Evolutionary conservation across 225 moss, liverwort and hornwort genomes (phyloP).

Genomic region (Asterella californica): DNA sequence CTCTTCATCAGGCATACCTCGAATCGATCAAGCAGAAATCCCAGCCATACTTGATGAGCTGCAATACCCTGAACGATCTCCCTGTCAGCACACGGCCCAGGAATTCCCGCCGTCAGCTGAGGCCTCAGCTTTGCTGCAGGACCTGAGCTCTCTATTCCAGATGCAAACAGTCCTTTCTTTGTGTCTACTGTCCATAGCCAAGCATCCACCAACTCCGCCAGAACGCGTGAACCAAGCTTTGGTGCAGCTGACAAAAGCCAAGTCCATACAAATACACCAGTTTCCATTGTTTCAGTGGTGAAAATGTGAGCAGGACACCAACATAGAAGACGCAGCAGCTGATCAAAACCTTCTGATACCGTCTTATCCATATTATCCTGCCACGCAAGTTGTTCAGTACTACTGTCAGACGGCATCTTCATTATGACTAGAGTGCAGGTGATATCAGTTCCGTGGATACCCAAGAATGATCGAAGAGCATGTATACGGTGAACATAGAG

Average conservation of each 20-base stretch:
- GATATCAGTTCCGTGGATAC: background rate
- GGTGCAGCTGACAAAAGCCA: slow-evolving; percentile 81
- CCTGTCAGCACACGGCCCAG: slow-evolving; percentile 44
- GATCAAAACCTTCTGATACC: slow-evolving; percentile 43
- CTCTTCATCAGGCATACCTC: slow-evolving; percentile 41
- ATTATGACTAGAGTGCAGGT: background rate
- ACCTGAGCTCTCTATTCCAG: slow-evolving; percentile 55
- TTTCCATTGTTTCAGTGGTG: slow-evolving; percentile 67
- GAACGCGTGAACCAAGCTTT: slow-evolving; percentile 60
- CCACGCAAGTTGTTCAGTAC: background rate
- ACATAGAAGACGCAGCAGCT: slow-evolving; percentile 70
- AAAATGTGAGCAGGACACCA: slow-evolving; percentile 89
- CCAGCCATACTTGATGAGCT: slow-evolving; percentile 80
- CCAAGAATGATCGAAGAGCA: background rate
- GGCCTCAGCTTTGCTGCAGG: slow-evolving; percentile 70
- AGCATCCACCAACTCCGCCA: slow-evolving; percentile 80
- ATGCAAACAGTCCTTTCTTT: slow-evolving; percentile 66
- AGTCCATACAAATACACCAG: slow-evolving; percentile 77
- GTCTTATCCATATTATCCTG: slow-evolving; percentile 11
- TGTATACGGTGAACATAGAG: background rate
- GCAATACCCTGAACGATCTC: slow-evolving; percentile 53
- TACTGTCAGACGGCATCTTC: background rate
- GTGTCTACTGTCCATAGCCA: slow-evolving; percentile 81
- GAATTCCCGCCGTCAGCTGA: slow-evolving; percentile 66
- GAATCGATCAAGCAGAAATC: slow-evolving; percentile 74